Conservation (phyloP, 2,329 filamentous ascomycete species). For the Fusarium albosuccineum region DNA sequence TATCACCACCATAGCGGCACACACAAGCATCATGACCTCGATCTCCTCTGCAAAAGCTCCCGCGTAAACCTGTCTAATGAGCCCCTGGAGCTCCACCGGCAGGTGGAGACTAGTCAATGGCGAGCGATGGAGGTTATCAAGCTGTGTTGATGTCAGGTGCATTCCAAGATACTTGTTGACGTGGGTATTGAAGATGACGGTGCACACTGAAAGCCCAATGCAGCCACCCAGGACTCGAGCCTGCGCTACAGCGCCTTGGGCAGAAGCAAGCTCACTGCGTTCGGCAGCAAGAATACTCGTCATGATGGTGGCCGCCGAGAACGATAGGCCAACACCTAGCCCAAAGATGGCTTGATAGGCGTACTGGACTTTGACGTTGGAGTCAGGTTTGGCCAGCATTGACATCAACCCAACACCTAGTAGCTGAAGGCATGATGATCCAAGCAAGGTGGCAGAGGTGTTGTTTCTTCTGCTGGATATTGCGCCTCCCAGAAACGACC, state of each 20-base stretch:
- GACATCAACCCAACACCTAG: conserved; percentile 66
- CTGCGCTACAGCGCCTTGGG: conserved; percentile 71
- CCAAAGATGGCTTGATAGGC: conserved; percentile 69
- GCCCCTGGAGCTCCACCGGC: conserved; percentile 48
- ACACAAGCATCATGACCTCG: conserved; percentile 60
- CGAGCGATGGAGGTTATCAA: conserved; percentile 60
- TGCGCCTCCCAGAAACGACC: conserved; percentile 67
- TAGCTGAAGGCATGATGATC: conserved; percentile 64
- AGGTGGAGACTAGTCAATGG: conserved; percentile 56
- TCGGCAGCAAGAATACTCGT: conserved; percentile 65
- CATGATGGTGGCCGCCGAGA: conserved; percentile 69
- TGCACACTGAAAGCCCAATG: conserved; percentile 69
- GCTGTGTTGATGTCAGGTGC: conserved; percentile 53
- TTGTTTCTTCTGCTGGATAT: conserved; percentile 67
- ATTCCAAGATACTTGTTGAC: conserved; percentile 54
- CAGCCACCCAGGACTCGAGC: conserved; percentile 71
- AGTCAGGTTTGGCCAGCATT: conserved; percentile 52
- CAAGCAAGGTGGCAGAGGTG: conserved; percentile 64
- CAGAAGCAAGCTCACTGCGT: conserved; percentile 65
- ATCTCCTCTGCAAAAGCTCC: conserved; percentile 61
- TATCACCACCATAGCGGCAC: conserved; percentile 58
- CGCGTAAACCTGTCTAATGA: conserved; percentile 59
- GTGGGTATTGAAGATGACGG: conserved; percentile 67
- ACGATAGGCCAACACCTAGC: conserved; percentile 69
- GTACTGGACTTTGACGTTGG: conserved; percentile 60